These are phyloP conservation scores for Scedosporium apiospermum DNA, from an alignment of 2,329 filamentous ascomycete genomes.

Conservation along the genomic window DNA sequence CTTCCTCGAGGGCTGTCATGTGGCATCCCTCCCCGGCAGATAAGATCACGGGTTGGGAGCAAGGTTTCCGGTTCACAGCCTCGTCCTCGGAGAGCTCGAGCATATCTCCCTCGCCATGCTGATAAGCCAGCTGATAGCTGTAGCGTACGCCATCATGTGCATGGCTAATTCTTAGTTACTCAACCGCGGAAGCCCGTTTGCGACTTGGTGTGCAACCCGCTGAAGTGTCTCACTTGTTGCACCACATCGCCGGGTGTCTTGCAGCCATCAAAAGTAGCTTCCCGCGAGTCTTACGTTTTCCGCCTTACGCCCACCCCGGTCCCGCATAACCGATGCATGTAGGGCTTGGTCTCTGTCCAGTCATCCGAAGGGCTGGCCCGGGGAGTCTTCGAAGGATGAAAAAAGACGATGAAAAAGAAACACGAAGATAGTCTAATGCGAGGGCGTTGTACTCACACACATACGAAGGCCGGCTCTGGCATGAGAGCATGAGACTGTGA, in stretches of 20 bases:
- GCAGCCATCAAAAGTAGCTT: background rate
- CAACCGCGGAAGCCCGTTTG: background rate
- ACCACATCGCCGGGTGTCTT: background rate
- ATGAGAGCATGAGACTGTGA: too few relatives aligned
- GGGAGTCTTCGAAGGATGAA: background rate
- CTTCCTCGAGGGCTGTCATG: background rate
- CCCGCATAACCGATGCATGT: background rate
- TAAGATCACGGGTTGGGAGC: too few relatives aligned
- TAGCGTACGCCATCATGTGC: background rate
- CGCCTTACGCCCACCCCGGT: background rate
- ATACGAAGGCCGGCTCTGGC: too few relatives aligned
- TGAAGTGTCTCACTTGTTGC: background rate
- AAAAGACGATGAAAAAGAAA: background rate
- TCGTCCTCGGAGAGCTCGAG: too few relatives aligned
- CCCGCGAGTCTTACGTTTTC: background rate
- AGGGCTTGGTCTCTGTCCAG: background rate
- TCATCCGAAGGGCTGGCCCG: background rate
- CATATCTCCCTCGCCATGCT: background rate
- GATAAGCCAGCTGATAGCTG: too few relatives aligned
- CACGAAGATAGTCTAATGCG: too few relatives aligned
- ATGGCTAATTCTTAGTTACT: background rate
- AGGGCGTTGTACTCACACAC: too few relatives aligned
- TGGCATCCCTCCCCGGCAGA: background rate
- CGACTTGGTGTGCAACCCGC: background rate
- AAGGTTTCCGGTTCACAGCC: too few relatives aligned